Conservation (phyloP, 2,329 filamentous ascomycete species). For the Fonsecaea erecta region DNA sequence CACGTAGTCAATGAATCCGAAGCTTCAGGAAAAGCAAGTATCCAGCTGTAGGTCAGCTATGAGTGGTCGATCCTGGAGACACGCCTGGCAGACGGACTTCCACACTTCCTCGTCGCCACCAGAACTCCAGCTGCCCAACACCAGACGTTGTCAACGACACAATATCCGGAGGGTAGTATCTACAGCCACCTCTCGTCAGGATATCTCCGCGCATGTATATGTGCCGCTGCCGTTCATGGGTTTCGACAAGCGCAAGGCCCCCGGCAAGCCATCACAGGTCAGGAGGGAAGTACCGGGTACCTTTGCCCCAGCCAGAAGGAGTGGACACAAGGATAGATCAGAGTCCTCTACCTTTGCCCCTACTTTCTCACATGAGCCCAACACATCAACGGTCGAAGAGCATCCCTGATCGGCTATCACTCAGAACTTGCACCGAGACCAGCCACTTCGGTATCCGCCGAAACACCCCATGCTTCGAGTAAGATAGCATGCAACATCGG, state of each 20-base stretch:
- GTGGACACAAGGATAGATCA: neutral
- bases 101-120: neutral
- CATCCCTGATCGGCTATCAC: neutral
- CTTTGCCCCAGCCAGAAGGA: neutral
- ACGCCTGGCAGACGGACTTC: neutral
- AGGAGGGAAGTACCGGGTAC: neutral
- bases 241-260: neutral
- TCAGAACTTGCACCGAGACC: neutral
- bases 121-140: neutral
- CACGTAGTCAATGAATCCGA: neutral
- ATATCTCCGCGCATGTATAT: neutral
- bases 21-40: neutral
- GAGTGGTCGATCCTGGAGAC: neutral
- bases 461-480: neutral
- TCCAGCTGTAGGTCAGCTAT: neutral
- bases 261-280: neutral
- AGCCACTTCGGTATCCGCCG: neutral
- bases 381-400: neutral
- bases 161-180: neutral
- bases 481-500: neutral
- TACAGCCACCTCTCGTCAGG: neutral
- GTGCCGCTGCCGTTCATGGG: neutral
- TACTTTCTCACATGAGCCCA: neutral
- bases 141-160: neutral
- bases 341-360: neutral